Conservation (phyloP, 805 yeast species). For the Ogataea saltuana region DNA sequence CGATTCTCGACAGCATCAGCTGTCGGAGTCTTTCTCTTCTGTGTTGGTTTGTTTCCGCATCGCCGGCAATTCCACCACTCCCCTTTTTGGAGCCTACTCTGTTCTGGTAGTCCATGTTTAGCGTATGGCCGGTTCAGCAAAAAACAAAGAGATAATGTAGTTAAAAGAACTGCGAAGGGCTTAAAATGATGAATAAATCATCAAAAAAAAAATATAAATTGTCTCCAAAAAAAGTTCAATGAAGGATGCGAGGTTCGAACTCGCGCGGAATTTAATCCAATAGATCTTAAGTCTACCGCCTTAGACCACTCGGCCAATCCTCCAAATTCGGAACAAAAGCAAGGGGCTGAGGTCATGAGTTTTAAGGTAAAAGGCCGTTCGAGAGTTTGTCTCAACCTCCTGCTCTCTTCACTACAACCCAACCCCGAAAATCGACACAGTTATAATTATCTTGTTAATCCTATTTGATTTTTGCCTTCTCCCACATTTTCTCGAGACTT, state of each 20-base stretch:
- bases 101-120: conserved; percentile 79
- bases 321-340: conserved; percentile 21
- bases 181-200: no score
- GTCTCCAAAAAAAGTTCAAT: conserved; percentile 7
- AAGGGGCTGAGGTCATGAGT: neutral
- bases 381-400: conserved; percentile 3
- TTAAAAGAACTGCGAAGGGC: no score
- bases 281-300: conserved; percentile 41
- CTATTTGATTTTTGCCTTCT: conserved; percentile 38
- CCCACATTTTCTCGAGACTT: conserved; percentile 74
- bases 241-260: conserved; percentile 42
- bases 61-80: conserved; percentile 84
- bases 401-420: no score
- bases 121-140: neutral
- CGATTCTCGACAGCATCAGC: conserved; percentile 51
- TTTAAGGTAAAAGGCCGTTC: neutral
- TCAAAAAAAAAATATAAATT: conserved; percentile 14
- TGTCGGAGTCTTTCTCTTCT: conserved; percentile 68
- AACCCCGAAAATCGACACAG: no score
- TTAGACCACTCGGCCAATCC: conserved; percentile 42
- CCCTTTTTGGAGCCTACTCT: conserved; percentile 91
- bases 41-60: conserved; percentile 66
- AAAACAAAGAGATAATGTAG: neutral
- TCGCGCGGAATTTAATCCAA: conserved; percentile 39
- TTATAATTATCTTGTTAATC: no score